phyloP scores from a whole-genome alignment of 2,329 filamentous ascomycete genomes.

The Cryoendolithus antarcticus region DNA sequence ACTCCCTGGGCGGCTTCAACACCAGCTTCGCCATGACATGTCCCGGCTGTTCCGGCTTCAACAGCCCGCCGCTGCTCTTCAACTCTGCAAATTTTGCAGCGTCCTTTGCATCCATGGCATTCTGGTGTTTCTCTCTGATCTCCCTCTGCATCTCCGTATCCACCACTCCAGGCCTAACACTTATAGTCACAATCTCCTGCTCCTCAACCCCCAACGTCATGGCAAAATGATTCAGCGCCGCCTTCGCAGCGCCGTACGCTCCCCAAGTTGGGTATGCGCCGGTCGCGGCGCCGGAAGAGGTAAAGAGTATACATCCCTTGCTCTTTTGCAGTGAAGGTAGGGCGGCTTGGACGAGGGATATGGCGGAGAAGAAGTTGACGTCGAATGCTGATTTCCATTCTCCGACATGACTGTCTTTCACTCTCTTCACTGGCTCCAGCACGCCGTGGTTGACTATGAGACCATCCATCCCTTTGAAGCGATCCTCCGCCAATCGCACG shows the following conservation, averaged over 20 bases:
- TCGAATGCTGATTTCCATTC: slow-evolving; percentile 70
- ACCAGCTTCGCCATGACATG: slow-evolving; percentile 73
- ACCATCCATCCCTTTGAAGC: slow-evolving; percentile 60
- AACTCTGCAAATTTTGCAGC: slow-evolving; percentile 55
- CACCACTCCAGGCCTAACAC: slow-evolving; percentile 67
- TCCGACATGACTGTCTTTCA: slow-evolving; percentile 54
- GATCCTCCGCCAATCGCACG: slow-evolving; percentile 50
- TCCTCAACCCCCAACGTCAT: slow-evolving; percentile 65
- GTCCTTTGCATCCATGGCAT: slow-evolving; percentile 46
- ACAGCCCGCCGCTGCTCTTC: slow-evolving; percentile 57
- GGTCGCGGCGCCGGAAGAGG: slow-evolving; percentile 65
- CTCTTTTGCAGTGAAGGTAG: slow-evolving; percentile 56
- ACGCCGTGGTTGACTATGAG: slow-evolving; percentile 81
- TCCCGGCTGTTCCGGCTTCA: slow-evolving; percentile 74
- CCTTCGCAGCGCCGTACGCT: slow-evolving; percentile 75
- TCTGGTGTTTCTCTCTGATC: slow-evolving; percentile 59
- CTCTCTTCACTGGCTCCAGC: slow-evolving; percentile 59
- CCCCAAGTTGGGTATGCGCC: slow-evolving; percentile 62
- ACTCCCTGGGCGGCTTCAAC: slow-evolving; percentile 47
- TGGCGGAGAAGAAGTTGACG: slow-evolving; percentile 73
- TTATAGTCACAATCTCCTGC: slow-evolving; percentile 57
- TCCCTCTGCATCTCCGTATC: slow-evolving; percentile 86
- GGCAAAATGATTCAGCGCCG: slow-evolving; percentile 68
- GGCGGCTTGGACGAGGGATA: slow-evolving; percentile 68
- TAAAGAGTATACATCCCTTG: slow-evolving; percentile 62